phyloP scores from a whole-genome alignment of 129 eudicot species.

The Heracleum sosnowskyi region DNA sequence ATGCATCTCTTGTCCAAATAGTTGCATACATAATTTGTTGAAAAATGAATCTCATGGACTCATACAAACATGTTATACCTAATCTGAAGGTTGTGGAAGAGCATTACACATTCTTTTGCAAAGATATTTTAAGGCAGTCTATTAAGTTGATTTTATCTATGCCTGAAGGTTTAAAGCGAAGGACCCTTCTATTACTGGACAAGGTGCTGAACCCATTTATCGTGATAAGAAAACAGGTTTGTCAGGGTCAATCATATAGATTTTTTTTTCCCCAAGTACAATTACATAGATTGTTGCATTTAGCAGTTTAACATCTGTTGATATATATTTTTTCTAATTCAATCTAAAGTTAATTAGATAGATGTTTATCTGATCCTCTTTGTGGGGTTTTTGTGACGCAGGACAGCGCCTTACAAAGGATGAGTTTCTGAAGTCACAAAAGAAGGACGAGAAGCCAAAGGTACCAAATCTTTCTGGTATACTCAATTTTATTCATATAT shows the following conservation, averaged over 20 bases:
- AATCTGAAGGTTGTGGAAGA: not conserved
- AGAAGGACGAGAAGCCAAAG: constrained; percentile 92
- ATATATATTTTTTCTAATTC: not conserved
- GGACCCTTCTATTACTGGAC: constrained; percentile 88
- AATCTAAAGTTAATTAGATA: not conserved
- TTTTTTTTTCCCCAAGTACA: not conserved
- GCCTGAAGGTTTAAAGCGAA: constrained; percentile 50
- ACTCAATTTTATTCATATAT: not conserved
- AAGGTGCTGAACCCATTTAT: constrained; percentile 68
- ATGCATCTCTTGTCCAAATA: not conserved
- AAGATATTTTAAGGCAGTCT: not conserved
- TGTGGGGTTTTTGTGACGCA: constrained; percentile 18
- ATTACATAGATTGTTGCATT: not conserved
- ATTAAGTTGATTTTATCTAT: not conserved
- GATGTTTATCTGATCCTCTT: constrained; percentile 5
- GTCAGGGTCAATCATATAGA: constrained; percentile 3
- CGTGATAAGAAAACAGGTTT: constrained; percentile 69
- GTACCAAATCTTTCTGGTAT: constrained; percentile 23
- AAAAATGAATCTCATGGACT: not conserved
- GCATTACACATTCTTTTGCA: not conserved
- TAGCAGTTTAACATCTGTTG: not conserved
- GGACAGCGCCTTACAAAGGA: constrained; percentile 81
- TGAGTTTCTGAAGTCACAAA: constrained; percentile 46
- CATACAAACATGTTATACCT: not conserved
- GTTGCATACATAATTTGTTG: not conserved